Evolutionary conservation across 208 protist genomes (phyloP).

Genomic region (Acanthamoeba sp.): DNA sequence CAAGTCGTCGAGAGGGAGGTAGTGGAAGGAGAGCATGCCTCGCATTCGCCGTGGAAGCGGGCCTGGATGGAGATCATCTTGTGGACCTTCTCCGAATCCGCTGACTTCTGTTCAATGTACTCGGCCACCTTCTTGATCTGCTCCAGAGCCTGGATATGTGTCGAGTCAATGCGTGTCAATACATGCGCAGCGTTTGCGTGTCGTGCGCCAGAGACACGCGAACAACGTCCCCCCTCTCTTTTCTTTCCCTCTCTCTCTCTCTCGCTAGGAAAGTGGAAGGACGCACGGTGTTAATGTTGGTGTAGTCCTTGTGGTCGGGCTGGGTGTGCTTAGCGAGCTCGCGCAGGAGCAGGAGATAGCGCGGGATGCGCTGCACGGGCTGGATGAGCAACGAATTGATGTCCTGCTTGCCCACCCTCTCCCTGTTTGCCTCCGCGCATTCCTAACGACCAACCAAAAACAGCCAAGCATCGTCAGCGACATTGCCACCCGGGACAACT

Average conservation of each 20-base stretch:
- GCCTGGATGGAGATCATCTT: constrained; percentile 52
- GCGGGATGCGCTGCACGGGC: constrained; percentile 73
- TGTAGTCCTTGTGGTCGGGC: constrained; percentile 41
- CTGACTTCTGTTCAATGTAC: constrained; percentile 68
- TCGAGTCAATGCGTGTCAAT: neutral
- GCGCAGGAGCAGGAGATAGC: constrained; percentile 61
- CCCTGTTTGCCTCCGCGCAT: constrained; percentile 11
- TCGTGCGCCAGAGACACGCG: too few relatives aligned
- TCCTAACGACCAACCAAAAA: constrained; percentile 1
- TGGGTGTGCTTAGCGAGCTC: constrained; percentile 71
- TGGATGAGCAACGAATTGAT: constrained; percentile 71
- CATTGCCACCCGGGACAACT: neutral
- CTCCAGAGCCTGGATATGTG: neutral
- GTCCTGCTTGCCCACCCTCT: neutral
- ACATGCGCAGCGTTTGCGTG: too few relatives aligned
- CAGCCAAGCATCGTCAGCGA: too few relatives aligned
- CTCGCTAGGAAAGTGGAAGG: neutral
- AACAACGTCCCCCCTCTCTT: too few relatives aligned
- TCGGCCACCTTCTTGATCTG: constrained; percentile 67
- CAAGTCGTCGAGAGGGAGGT: too few relatives aligned
- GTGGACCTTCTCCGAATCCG: constrained; percentile 42
- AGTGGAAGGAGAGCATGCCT: neutral
- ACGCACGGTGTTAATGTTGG: constrained; percentile 29
- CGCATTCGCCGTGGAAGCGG: constrained; percentile 24
- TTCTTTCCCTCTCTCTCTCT: too few relatives aligned